Conservation (phyloP, 139 green algal species). For the Volvox reticuliferus region DNA sequence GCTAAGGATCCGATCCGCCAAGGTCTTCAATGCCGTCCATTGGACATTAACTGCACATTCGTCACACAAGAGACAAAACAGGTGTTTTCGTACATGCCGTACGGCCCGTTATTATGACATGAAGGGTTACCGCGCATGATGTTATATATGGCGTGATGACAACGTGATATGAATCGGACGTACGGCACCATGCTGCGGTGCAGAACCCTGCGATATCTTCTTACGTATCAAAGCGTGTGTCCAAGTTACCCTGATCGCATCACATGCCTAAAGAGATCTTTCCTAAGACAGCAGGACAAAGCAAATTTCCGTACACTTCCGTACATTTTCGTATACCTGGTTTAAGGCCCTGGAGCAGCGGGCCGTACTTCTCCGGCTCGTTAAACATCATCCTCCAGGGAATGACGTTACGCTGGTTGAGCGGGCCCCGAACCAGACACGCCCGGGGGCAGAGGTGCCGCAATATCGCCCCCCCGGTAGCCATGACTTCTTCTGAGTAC, state of each 20-base stretch:
- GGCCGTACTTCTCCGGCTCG: constrained; percentile 60
- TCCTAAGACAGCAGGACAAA: no score
- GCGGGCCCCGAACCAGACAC: constrained; percentile 47
- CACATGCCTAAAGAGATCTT: no score
- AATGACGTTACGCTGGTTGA: constrained; percentile 62
- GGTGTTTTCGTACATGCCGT: background rate
- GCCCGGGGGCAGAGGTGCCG: constrained; percentile 48
- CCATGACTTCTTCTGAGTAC: constrained; percentile 54
- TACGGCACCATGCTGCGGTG: no score
- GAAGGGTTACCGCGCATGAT: no score
- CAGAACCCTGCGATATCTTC: no score
- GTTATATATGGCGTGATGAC: no score
- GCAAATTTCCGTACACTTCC: no score
- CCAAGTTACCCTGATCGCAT: no score
- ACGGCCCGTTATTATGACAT: no score
- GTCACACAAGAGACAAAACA: background rate
- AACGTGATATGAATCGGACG: no score
- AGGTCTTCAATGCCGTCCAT: background rate
- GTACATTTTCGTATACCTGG: background rate
- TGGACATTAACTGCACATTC: background rate
- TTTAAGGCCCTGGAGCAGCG: constrained; percentile 13
- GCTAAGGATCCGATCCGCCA: background rate
- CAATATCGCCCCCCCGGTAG: constrained; percentile 28
- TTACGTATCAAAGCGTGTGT: no score
- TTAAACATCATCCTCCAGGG: constrained; percentile 62